These are phyloP conservation scores for Coccomyxa subellipsoidea DNA, from an alignment of 163 green algal genomes.

Conservation along the genomic window DNA sequence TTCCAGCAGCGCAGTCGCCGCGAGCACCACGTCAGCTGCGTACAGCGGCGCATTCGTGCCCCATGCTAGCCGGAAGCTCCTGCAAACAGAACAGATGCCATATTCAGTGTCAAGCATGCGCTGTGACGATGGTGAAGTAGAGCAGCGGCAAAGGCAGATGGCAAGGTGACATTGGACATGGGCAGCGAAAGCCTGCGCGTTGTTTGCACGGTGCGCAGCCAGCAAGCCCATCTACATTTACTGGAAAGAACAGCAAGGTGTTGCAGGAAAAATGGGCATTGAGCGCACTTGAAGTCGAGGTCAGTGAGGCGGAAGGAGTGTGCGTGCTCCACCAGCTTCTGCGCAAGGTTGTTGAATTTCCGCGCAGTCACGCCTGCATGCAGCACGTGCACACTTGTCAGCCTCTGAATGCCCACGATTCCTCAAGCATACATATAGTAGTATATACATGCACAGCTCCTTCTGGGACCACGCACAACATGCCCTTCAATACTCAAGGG, in stretches of 20 bases:
- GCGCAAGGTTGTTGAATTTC: background rate
- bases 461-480: too few species aligned
- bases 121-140: too few species aligned
- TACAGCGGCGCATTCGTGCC: constrained; percentile 24
- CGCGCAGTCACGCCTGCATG: background rate
- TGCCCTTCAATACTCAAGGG: too few species aligned
- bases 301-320: constrained; percentile 17
- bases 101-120: too few species aligned
- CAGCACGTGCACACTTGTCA: background rate
- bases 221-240: too few species aligned
- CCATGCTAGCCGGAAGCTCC: constrained; percentile 26
- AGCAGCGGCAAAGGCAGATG: too few species aligned
- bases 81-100: background rate
- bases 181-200: too few species aligned
- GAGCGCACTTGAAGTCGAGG: constrained; percentile 19
- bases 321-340: constrained; percentile 27
- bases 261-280: background rate
- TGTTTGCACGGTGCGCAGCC: too few species aligned
- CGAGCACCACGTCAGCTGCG: constrained; percentile 50
- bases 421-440: too few species aligned
- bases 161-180: too few species aligned
- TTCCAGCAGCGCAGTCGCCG: constrained; percentile 53
- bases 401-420: too few species aligned
- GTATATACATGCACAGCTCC: too few species aligned
- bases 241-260: background rate